Evolutionary conservation across 2,329 filamentous ascomycete genomes (phyloP), one percentile per base, ranked within the genome.

Genomic region (Colletotrichum gloeosporioides): DNA sequence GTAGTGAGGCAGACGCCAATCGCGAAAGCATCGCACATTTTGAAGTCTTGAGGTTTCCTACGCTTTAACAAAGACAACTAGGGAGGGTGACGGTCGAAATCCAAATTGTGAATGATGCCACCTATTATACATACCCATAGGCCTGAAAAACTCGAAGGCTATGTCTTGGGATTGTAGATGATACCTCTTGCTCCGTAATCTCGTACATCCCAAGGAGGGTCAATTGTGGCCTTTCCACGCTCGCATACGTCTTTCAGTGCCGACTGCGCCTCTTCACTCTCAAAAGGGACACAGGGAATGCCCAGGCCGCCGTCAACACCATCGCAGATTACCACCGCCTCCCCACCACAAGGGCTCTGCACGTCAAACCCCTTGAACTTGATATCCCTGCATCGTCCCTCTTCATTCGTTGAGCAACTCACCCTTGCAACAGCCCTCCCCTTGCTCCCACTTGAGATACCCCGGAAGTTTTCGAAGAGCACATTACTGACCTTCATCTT

Each of bases 401-500:
- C 79, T 29, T 84, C 83, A 75, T 82, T 90, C 1, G 89, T 88
- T 12, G 88, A 90, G 80, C 91, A 92, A 1, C 87, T 89, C 73
- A 93, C 80, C 57, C 88, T 86, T 0, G 88, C 91, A 2, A 92
- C 89, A 3, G 88, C 88, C 22, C 86, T 86, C 1, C 90, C 90
- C 62, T 90, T 86, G 77, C 88, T 88, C 0, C 91, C 91, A n/a
- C 89, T 91, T 2, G 88, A 90, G 16, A 87, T 88, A 0, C 91
- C 91, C 0, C 86, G 86, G 75, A 93, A 88, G 78, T 92, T 92
- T 79, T 91, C 85, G 76, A 93, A 93, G 0, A 84, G 84, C 27
- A 93, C 87, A 79, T 92, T 89, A 34, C 88, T 90, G 73, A 93
- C 88, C 78, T 92, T 89, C 78, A 92, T 90, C 10, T 86, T 84